Conservation (phyloP, 75 land plant genomes). For the Sequoiadendron giganteum region DNA sequence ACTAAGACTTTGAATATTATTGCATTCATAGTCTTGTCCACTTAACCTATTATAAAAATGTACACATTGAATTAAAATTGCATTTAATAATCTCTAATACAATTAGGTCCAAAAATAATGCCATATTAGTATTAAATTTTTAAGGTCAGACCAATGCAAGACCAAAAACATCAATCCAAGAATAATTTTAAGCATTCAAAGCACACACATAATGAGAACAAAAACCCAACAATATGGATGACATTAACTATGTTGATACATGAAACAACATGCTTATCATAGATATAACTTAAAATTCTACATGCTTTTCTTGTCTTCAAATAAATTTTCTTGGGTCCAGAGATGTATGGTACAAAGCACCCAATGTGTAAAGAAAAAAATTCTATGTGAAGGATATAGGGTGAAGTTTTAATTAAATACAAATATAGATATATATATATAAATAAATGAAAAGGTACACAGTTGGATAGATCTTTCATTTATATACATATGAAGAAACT, state of each 20-base stretch:
- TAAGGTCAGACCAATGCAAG: neutral
- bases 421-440: too few relatives aligned
- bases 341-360: neutral
- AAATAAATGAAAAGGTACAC: too few relatives aligned
- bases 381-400: neutral
- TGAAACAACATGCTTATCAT: neutral
- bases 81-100: neutral
- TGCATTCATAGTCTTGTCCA: conserved; percentile 72
- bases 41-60: conserved; percentile 33
- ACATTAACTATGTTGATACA: neutral
- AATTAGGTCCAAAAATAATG: neutral
- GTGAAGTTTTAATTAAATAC: neutral
- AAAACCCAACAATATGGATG: neutral
- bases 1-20: conserved; percentile 28
- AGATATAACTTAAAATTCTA: neutral
- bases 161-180: neutral
- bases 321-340: neutral
- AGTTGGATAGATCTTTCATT: too few relatives aligned
- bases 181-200: neutral
- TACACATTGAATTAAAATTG: neutral
- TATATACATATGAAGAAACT: too few relatives aligned
- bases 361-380: neutral
- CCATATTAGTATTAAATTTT: neutral
- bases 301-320: neutral
- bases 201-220: neutral